A percentile compares a stretch with the other conserved stretches of the same genome.
Evolutionary conservation across 208 protist species (phyloP).

Genomic region (Crithidia brevicula): DNA sequence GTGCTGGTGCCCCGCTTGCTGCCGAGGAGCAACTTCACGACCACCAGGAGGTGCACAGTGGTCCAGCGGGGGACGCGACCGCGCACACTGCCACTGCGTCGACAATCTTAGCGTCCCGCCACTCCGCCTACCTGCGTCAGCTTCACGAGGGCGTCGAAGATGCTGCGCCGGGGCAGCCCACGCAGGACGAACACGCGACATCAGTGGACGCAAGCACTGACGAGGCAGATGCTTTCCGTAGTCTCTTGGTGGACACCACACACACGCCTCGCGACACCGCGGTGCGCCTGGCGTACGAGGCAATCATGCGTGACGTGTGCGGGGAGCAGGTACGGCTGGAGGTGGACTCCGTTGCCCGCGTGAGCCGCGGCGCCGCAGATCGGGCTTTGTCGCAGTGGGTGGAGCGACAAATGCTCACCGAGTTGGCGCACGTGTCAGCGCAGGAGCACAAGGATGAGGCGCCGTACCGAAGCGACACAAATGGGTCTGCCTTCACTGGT

Average conservation of each 20-base stretch:
- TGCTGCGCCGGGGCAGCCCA: neutral
- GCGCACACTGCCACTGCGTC: no score
- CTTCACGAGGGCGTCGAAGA: neutral
- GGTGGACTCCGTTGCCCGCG: slow-evolving; percentile 19
- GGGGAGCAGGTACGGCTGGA: slow-evolving; percentile 17
- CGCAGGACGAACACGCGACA: no score
- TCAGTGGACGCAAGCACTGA: no score
- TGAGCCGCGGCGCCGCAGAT: slow-evolving; percentile 21
- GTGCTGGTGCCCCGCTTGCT: neutral
- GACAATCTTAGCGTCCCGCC: slow-evolving; percentile 1
- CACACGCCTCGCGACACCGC: slow-evolving; percentile 35
- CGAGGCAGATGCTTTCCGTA: slow-evolving; percentile 14
- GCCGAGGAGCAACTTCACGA: no score
- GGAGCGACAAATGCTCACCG: slow-evolving; percentile 27
- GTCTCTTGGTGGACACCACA: slow-evolving; percentile 30
- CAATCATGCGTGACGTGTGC: slow-evolving; percentile 37
- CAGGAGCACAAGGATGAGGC: neutral
- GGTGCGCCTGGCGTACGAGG: slow-evolving; percentile 55
- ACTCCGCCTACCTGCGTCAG: neutral
- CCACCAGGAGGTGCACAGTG: no score
- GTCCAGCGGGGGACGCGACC: no score
- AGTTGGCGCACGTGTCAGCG: neutral
- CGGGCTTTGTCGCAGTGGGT: slow-evolving; percentile 53
- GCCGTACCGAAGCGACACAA: neutral
- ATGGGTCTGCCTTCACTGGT: slow-evolving; percentile 22